These are phyloP conservation scores for Cutaneotrichosporon sp. DNA, from an alignment of 1,284 basidiomycete genomes.

Conservation along the genomic window DNA sequence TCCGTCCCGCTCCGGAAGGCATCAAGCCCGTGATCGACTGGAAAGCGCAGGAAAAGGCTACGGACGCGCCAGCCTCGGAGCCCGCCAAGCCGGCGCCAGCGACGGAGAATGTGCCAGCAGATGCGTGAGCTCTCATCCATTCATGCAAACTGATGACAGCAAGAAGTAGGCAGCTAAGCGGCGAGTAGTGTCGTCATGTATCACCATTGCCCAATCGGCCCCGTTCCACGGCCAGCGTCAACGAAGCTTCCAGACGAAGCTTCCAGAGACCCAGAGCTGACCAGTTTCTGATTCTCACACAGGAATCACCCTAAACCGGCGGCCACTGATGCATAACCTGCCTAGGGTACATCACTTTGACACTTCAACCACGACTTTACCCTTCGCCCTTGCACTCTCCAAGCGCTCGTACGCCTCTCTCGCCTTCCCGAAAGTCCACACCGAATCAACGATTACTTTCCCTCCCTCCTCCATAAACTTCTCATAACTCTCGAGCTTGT, in stretches of 20 bases:
- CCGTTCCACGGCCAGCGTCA: too few species aligned
- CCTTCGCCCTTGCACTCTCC: constrained; percentile 60
- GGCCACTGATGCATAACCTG: too few species aligned
- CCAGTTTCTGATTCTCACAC: too few species aligned
- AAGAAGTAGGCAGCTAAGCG: not conserved
- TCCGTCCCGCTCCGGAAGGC: constrained; percentile 21
- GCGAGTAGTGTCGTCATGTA: not conserved
- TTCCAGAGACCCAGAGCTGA: too few species aligned
- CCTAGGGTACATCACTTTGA: not conserved
- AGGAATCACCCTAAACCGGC: too few species aligned
- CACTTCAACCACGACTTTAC: constrained; percentile 59
- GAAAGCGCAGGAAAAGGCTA: not conserved
- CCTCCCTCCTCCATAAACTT: constrained; percentile 53
- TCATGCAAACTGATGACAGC: not conserved
- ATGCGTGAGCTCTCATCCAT: not conserved
- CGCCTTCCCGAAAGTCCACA: constrained; percentile 60
- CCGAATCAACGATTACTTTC: constrained; percentile 63
- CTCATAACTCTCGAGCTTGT: constrained; percentile 34
- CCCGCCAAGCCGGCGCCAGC: not conserved
- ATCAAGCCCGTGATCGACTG: constrained; percentile 4
- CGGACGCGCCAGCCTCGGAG: not conserved
- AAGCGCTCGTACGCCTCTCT: constrained; percentile 63
- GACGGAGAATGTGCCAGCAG: not conserved
- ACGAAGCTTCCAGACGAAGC: too few species aligned
- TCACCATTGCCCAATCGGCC: too few species aligned